Conservation (phyloP, 2,329 filamentous ascomycete genomes). For the Xenosphaeropsis pyriputrescens region DNA sequence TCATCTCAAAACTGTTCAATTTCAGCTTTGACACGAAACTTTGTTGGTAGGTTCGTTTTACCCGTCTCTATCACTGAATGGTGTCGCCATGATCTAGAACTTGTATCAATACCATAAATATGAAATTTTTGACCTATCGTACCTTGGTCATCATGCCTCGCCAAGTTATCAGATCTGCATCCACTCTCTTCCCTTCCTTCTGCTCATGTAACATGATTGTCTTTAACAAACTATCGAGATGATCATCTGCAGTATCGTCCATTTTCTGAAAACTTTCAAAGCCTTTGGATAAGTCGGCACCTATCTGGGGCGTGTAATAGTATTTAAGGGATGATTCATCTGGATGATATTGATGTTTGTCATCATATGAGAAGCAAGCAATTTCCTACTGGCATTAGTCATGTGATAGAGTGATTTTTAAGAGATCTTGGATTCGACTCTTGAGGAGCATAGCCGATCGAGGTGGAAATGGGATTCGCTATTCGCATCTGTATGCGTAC, state of each 20-base stretch:
- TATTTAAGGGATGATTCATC: conserved; percentile 73
- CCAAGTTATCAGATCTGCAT: conserved; percentile 81
- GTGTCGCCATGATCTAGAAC: conserved; percentile 64
- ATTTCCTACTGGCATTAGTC: conserved; percentile 50
- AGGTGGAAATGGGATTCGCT: too few species aligned
- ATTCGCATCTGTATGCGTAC: too few species aligned
- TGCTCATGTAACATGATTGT: conserved; percentile 63
- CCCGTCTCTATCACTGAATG: conserved; percentile 72
- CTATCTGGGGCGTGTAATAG: conserved; percentile 66
- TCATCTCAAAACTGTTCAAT: conserved; percentile 72
- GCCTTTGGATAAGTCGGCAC: conserved; percentile 62
- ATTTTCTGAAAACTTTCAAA: conserved; percentile 74
- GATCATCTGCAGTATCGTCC: conserved; percentile 72
- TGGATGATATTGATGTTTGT: conserved; percentile 60
- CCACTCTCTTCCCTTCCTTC: conserved; percentile 47
- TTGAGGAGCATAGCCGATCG: too few species aligned
- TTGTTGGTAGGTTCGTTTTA: conserved; percentile 23
- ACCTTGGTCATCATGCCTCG: conserved; percentile 98
- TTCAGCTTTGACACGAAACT: conserved; percentile 1
- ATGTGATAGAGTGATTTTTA: conserved; percentile 2
- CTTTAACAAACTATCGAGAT: conserved; percentile 70
- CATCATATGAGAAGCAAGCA: conserved; percentile 84
- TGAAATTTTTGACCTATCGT: conserved; percentile 6
- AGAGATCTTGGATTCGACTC: too few species aligned
- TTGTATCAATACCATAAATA: conserved; percentile 1